These are phyloP conservation scores for Acacia confusa DNA, from an alignment of 306 rosid species.

Conservation along the genomic window DNA sequence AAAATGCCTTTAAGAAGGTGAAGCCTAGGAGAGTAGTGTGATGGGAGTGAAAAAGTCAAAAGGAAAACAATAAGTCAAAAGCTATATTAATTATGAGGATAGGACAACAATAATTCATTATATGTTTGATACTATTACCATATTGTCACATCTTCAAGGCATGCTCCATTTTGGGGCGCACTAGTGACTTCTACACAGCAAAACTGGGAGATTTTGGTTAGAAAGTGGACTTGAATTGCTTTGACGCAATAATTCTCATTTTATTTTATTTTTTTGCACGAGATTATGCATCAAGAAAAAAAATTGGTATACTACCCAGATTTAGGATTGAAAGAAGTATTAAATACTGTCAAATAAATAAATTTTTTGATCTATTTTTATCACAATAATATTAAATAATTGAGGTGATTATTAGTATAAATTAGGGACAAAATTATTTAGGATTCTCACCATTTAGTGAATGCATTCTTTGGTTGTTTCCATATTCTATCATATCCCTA, in stretches of 20 bases:
- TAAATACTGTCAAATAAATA: too few relatives aligned
- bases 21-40: too few relatives aligned
- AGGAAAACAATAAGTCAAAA: too few relatives aligned
- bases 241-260: not conserved
- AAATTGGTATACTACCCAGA: not conserved
- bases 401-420: not conserved
- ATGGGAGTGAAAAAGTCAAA: too few relatives aligned
- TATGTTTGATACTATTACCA: not conserved
- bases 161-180: not conserved
- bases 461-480: not conserved
- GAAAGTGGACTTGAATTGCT: not conserved
- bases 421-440: not conserved
- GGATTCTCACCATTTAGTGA: not conserved
- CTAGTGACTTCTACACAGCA: not conserved
- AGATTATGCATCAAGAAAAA: not conserved
- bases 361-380: not conserved
- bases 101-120: not conserved
- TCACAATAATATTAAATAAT: not conserved
- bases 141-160: constrained; percentile 9
- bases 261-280: not conserved
- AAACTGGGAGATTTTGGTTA: not conserved
- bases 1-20: too few relatives aligned
- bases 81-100: too few relatives aligned
- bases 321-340: too few relatives aligned
- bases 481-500: constrained; percentile 1